Conservation (phyloP, 257 asterid genomes). For the Ajuga chamaepitys region DNA sequence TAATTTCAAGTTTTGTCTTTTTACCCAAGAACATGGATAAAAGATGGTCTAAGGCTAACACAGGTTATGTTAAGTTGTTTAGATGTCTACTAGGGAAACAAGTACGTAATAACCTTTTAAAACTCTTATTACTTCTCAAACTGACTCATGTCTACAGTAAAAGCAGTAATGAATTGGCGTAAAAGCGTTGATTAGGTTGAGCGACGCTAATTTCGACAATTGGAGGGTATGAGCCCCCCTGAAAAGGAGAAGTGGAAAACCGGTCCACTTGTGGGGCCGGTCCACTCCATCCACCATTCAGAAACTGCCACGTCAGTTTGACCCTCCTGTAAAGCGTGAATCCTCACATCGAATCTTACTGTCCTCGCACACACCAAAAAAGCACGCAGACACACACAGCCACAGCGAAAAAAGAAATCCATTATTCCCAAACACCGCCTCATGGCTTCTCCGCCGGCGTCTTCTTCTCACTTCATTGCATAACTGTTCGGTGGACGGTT, state of each 20-base stretch:
- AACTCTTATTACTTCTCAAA: background rate
- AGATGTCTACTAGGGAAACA: too few relatives aligned
- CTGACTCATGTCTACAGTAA: too few relatives aligned
- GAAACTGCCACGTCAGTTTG: slow-evolving; percentile 26
- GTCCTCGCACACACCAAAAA: slow-evolving; percentile 14
- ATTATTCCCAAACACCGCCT: slow-evolving; percentile 25
- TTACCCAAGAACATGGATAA: too few relatives aligned
- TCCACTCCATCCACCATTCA: slow-evolving; percentile 13
- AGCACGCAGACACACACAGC: background rate
- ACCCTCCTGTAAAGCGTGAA: slow-evolving; percentile 53
- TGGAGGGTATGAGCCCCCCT: slow-evolving; percentile 4
- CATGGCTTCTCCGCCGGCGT: slow-evolving; percentile 48
- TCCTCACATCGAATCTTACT: slow-evolving; percentile 33
- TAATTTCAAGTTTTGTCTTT: too few relatives aligned
- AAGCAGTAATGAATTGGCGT: background rate
- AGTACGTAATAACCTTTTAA: too few relatives aligned
- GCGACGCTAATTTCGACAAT: slow-evolving; percentile 17
- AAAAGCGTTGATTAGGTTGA: background rate
- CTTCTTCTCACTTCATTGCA: slow-evolving; percentile 11
- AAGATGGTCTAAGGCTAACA: too few relatives aligned
- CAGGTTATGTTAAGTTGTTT: too few relatives aligned
- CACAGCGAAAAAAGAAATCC: slow-evolving; percentile 2
- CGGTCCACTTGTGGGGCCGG: slow-evolving; percentile 21
- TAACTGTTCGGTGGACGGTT: slow-evolving; percentile 16
- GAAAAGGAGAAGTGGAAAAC: slow-evolving; percentile 6